A percentile compares a stretch with the other conserved stretches of the same genome.
phyloP scores from a whole-genome alignment of 2,329 filamentous ascomycete species.

The Diaporthe sp. region DNA sequence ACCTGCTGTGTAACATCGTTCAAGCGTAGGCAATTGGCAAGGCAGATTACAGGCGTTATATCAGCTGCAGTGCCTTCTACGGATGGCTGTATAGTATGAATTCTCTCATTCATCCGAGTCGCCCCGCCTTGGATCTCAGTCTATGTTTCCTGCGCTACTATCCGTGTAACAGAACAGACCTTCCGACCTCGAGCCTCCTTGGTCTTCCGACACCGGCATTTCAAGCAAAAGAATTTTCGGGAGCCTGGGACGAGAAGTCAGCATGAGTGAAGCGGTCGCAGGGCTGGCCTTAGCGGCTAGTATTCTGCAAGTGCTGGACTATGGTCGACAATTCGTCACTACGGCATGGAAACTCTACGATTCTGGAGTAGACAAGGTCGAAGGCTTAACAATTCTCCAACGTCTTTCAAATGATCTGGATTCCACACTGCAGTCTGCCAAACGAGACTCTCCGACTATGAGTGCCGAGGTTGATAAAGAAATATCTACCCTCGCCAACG shows the following conservation, averaged over 20 bases:
- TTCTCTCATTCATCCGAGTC: neutral
- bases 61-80: neutral
- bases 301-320: neutral
- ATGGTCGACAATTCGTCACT: neutral
- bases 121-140: neutral
- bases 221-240: neutral
- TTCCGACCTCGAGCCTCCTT: neutral
- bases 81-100: neutral
- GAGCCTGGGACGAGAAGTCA: neutral
- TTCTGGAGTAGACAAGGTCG: neutral
- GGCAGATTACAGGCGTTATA: neutral
- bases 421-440: neutral
- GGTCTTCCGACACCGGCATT: neutral
- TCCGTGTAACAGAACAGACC: neutral
- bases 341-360: neutral
- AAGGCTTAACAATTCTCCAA: neutral
- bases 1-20: neutral
- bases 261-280: neutral
- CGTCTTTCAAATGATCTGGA: neutral
- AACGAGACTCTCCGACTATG: neutral
- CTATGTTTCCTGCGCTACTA: neutral
- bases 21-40: neutral
- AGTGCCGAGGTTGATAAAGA: neutral
- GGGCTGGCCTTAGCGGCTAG: neutral
- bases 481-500: neutral